A percentile compares a stretch with the other conserved stretches of the same genome.
Evolutionary conservation across 176 grass and related monocot species (phyloP).

Genomic region (Aegilops bicornis): DNA sequence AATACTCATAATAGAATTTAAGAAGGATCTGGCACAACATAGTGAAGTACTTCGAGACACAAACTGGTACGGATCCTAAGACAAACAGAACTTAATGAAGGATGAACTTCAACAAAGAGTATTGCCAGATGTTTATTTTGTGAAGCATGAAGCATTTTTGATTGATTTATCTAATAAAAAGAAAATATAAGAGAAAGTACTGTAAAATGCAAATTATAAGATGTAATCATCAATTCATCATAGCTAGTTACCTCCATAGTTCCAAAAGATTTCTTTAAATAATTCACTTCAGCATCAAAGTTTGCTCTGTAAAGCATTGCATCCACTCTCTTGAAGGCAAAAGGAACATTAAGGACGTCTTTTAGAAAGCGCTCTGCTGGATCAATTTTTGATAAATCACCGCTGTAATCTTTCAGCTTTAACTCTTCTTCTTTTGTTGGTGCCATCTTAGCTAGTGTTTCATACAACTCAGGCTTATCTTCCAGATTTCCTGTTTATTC

Average conservation of each 20-base stretch:
- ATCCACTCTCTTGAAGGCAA: conserved; percentile 82
- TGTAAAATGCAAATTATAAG: neutral
- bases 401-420: conserved; percentile 52
- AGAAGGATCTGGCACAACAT: neutral
- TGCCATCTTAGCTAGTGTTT: conserved; percentile 68
- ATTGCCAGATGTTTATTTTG: neutral
- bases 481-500: conserved; percentile 52
- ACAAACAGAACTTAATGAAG: neutral
- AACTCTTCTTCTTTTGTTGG: conserved; percentile 81
- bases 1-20: neutral
- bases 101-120: neutral
- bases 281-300: conserved; percentile 59
- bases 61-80: neutral
- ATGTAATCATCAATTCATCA: conserved; percentile 14
- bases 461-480: conserved; percentile 59
- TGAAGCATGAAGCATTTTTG: neutral
- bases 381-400: conserved; percentile 62
- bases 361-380: conserved; percentile 73
- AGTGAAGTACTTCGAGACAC: neutral
- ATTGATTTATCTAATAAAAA: neutral
- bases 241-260: conserved; percentile 64
- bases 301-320: conserved; percentile 76
- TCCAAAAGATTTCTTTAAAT: conserved; percentile 62
- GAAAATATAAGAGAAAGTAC: neutral
- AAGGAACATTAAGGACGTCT: conserved; percentile 62